A percentile compares a stretch with the other conserved stretches of the same genome.
These are phyloP conservation scores for Epithele typhae DNA, from an alignment of 768 basidiomycete species.

Conservation along the genomic window DNA sequence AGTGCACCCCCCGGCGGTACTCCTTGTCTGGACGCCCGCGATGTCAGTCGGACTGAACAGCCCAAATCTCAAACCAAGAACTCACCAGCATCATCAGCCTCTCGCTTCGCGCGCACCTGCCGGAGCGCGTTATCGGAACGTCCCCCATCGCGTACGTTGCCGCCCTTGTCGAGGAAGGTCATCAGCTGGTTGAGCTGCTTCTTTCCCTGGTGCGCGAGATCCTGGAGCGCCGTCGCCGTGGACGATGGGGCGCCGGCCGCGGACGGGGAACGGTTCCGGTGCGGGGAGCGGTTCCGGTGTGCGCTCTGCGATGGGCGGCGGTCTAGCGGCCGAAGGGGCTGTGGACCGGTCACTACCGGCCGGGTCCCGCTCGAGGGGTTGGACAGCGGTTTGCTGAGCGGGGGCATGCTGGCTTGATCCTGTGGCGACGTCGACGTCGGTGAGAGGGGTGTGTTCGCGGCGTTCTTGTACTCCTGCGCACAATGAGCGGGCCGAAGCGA, in stretches of 20 bases:
- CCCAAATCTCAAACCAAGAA: neutral
- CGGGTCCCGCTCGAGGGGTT: conserved; percentile 42
- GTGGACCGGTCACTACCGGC: conserved; percentile 63
- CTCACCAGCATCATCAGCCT: conserved; percentile 84
- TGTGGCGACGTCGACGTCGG: conserved; percentile 23
- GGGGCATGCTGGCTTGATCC: conserved; percentile 28
- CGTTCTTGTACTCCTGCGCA: conserved; percentile 61
- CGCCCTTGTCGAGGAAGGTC: conserved; percentile 77
- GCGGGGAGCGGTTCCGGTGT: too few relatives aligned
- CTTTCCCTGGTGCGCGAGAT: conserved; percentile 89
- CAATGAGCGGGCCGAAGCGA: neutral
- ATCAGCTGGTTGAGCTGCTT: conserved; percentile 83
- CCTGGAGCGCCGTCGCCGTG: conserved; percentile 76
- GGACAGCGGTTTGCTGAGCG: conserved; percentile 28
- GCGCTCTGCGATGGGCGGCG: conserved; percentile 64
- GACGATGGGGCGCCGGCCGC: conserved; percentile 93
- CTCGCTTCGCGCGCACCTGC: conserved; percentile 78
- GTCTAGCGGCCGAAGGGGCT: conserved; percentile 71
- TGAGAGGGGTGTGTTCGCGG: conserved; percentile 40
- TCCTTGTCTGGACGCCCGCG: conserved; percentile 62
- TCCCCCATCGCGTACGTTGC: conserved; percentile 58
- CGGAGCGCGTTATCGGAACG: conserved; percentile 65
- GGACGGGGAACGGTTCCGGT: conserved; percentile 55
- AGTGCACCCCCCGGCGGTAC: conserved; percentile 85
- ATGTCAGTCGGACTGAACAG: neutral